Evolutionary conservation across 331 rosid genomes (phyloP), one percentile per base, ranked within the genome.

Genomic region (Prunus yedoensis): DNA sequence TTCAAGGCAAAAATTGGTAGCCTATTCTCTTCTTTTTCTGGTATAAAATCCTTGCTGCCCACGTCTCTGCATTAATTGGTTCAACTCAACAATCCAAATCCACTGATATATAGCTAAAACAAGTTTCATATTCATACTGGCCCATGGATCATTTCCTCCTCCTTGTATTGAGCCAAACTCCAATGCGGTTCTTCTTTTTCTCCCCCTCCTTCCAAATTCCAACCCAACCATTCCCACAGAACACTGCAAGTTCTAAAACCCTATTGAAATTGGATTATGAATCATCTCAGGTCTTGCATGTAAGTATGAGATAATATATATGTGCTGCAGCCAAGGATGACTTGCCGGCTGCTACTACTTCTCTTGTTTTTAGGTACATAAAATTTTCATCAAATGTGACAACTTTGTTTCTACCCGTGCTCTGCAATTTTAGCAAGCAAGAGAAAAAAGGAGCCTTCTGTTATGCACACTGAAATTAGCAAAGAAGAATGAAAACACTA

Each of bases 281-380:
- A 10, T 74, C 86, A 81, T 80, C 75, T 64, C 4, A 65, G 57
- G 54, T 78, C 85, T 75, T 75, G 78, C 85, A 84, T 78, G 80
- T 64, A 61, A 72, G 74, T 69, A 28, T 41, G 86, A 79, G 88
- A 77, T 79, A 76, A 65, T 65, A 8, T 14, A 28, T 15, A 21
- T 43, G 68, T 59, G 73, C 3, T 79, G 86, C 81, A 79, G 88
- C 88, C 90, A 87, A 87, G 86, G 83, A 81, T 87, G 90, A 87
- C 80, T 87, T 87, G 86, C 88, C 86, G 79, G 6, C 16, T 10
- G 8, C 59, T 52, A 77, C 60, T 49, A 69, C 54, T 41, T 43
- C 43, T 30, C 28, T 43, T 35, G 41, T 35, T 27, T 12, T 14
- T 30, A 17, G 10, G 47, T 30, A 35, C 53, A 1, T 66, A 35